Evolutionary conservation across 1,284 basidiomycete genomes (phyloP).

Genomic region (Papiliotrema flavescens): DNA sequence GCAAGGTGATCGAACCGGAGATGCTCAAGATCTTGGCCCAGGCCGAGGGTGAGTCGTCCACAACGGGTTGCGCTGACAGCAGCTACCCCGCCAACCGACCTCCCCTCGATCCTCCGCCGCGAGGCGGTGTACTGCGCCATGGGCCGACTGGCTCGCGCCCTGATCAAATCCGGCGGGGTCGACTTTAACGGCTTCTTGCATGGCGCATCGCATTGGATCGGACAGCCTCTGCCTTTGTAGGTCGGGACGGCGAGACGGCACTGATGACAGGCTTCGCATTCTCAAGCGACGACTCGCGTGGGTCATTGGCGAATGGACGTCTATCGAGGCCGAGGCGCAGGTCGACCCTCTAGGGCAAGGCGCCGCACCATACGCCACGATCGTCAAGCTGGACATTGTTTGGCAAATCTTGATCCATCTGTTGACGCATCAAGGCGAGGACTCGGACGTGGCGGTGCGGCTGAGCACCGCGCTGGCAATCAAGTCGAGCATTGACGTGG

Average conservation of each 20-base stretch:
- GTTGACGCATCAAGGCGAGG: slow-evolving; percentile 62
- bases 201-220: slow-evolving; percentile 33
- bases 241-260: not conserved
- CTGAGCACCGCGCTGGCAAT: slow-evolving; percentile 72
- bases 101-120: slow-evolving; percentile 67
- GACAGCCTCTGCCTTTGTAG: slow-evolving; percentile 35
- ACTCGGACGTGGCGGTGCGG: slow-evolving; percentile 75
- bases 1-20: slow-evolving; percentile 61
- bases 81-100: slow-evolving; percentile 53
- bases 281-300: slow-evolving; percentile 85
- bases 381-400: slow-evolving; percentile 60
- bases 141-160: slow-evolving; percentile 69
- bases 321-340: slow-evolving; percentile 5
- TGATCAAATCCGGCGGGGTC: slow-evolving; percentile 48
- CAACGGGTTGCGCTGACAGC: not conserved
- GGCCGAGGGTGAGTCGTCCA: slow-evolving; percentile 54
- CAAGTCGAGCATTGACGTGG: slow-evolving; percentile 74
- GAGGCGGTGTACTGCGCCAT: slow-evolving; percentile 85
- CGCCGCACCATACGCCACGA: slow-evolving; percentile 21
- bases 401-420: slow-evolving; percentile 79
- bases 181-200: slow-evolving; percentile 39
- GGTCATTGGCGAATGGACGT: slow-evolving; percentile 77
- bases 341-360: not conserved
- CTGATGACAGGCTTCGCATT: slow-evolving; percentile 64
- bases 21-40: slow-evolving; percentile 59